Conservation (phyloP, 208 protist genomes). For the Angomonas deanei region DNA sequence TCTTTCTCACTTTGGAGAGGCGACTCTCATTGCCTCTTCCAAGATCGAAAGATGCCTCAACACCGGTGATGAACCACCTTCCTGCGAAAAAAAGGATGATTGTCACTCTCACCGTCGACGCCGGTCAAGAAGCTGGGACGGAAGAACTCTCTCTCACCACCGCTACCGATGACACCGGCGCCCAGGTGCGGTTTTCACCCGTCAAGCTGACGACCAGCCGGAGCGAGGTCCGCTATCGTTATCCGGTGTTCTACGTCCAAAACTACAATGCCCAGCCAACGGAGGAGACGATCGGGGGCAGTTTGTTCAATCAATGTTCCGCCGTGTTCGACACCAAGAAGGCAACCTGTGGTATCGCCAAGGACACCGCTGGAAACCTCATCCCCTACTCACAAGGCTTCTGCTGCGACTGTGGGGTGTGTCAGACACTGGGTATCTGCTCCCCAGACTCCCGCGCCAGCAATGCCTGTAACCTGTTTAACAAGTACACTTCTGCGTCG, state of each 20-base stretch:
- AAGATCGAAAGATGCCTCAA: slow-evolving; percentile 70
- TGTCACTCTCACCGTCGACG: slow-evolving; percentile 66
- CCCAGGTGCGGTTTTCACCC: slow-evolving; percentile 40
- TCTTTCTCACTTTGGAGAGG: slow-evolving; percentile 2
- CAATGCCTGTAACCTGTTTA: slow-evolving; percentile 55
- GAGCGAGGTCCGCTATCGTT: slow-evolving; percentile 60
- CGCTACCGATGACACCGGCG: slow-evolving; percentile 32
- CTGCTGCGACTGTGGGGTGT: slow-evolving; percentile 78
- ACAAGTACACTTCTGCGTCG: slow-evolving; percentile 46
- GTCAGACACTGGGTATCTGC: slow-evolving; percentile 61
- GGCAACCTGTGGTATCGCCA: slow-evolving; percentile 71
- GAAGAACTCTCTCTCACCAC: slow-evolving; percentile 62
- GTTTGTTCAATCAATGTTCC: slow-evolving; percentile 50
- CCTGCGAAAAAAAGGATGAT: slow-evolving; percentile 78
- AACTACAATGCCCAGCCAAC: slow-evolving; percentile 86
- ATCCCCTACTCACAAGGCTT: slow-evolving; percentile 84
- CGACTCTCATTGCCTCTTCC: slow-evolving; percentile 49
- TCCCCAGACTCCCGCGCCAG: slow-evolving; percentile 34
- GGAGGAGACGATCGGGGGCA: slow-evolving; percentile 49
- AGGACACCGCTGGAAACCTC: slow-evolving; percentile 20
- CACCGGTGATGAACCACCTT: slow-evolving; percentile 25
- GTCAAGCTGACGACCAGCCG: slow-evolving; percentile 59
- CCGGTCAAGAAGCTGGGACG: slow-evolving; percentile 36
- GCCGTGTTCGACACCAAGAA: slow-evolving; percentile 27
- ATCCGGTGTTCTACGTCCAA: slow-evolving; percentile 76